Conservation (phyloP, 768 basidiomycete genomes). For the Boletus edulis region DNA sequence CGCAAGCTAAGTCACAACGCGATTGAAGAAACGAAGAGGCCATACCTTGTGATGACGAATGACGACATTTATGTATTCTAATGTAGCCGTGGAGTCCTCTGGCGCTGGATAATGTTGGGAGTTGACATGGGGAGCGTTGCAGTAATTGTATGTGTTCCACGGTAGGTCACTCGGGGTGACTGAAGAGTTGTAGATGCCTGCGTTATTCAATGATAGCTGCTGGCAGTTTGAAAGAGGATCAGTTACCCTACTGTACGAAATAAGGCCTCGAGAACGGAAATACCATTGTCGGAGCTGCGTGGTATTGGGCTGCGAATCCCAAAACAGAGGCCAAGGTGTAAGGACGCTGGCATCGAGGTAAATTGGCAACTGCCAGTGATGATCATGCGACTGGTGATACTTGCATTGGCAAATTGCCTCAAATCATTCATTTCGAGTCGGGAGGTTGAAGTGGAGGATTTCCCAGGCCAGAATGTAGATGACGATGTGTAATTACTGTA, state of each 20-base stretch:
- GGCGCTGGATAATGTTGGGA: conserved; percentile 37
- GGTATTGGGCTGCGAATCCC: not conserved
- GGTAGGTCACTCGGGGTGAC: conserved; percentile 38
- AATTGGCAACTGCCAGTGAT: too few relatives aligned
- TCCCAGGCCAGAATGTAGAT: too few relatives aligned
- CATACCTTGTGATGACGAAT: conserved; percentile 49
- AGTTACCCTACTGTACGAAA: not conserved
- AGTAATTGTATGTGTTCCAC: conserved; percentile 55
- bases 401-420: too few relatives aligned
- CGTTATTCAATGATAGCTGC: conserved; percentile 4
- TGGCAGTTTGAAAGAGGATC: not conserved
- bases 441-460: too few relatives aligned
- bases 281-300: conserved; percentile 11
- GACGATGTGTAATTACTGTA: too few relatives aligned
- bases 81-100: conserved; percentile 22
- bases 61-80: conserved; percentile 42
- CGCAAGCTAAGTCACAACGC: not conserved
- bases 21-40: not conserved
- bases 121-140: conserved; percentile 49
- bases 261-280: not conserved
- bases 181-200: conserved; percentile 46
- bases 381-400: too few relatives aligned
- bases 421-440: too few relatives aligned
- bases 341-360: too few relatives aligned
- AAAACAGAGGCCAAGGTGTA: not conserved